Percentiles rank a stretch among this genome's conserved stretches.
Conservation (phyloP, 177 flowering plant genomes). For the Telopea speciosissima region DNA sequence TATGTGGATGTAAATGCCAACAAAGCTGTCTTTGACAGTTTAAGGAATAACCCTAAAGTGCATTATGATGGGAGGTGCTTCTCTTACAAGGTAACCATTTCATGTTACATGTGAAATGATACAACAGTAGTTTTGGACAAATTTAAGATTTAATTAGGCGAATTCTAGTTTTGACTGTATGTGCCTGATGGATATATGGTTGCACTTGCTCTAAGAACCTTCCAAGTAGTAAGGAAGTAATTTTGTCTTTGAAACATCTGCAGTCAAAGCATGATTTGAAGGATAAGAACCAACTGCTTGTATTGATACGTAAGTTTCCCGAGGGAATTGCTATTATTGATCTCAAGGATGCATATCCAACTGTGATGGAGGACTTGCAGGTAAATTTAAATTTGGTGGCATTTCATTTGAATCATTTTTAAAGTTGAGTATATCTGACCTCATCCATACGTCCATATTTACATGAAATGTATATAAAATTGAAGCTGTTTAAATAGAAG, state of each 20-base stretch:
- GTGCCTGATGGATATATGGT: neutral
- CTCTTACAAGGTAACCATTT: slow-evolving; percentile 68
- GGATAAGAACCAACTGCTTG: slow-evolving; percentile 59
- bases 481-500: too few species aligned
- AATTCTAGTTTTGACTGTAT: too few species aligned
- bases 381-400: slow-evolving; percentile 23
- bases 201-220: neutral
- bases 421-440: too few species aligned
- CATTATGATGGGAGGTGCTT: slow-evolving; percentile 75
- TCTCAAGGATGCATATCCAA: slow-evolving; percentile 83
- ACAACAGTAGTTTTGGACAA: neutral
- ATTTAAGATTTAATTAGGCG: neutral
- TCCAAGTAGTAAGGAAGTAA: too few species aligned
- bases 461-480: too few species aligned
- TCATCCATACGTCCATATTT: too few species aligned
- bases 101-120: neutral
- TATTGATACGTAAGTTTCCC: slow-evolving; percentile 45
- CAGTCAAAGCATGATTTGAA: slow-evolving; percentile 84
- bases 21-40: slow-evolving; percentile 80
- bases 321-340: slow-evolving; percentile 85
- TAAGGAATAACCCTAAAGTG: slow-evolving; percentile 82
- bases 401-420: too few species aligned
- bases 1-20: slow-evolving; percentile 77
- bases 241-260: slow-evolving; percentile 10
- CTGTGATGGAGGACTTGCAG: slow-evolving; percentile 84